Evolutionary conservation across 176 grass and related monocot species (phyloP).

Genomic region (Poa pratensis): DNA sequence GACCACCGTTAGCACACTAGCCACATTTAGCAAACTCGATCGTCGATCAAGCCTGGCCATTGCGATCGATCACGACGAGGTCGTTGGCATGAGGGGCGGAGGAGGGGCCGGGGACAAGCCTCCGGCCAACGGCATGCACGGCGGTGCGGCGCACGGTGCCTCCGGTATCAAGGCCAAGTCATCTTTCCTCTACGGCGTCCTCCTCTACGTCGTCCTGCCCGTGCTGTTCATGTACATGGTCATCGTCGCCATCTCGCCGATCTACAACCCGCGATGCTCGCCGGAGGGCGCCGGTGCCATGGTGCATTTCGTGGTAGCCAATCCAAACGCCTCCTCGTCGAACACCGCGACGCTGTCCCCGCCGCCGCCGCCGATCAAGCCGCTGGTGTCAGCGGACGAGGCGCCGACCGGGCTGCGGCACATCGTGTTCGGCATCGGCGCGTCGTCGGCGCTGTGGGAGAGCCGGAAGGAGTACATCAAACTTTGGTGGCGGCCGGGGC

Average conservation of each 20-base stretch:
- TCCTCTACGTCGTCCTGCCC: conserved; percentile 57
- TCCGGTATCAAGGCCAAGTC: conserved; percentile 34
- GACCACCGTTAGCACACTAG: conserved; percentile 22
- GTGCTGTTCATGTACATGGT: conserved; percentile 56
- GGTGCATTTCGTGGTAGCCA: conserved; percentile 43
- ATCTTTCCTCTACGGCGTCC: conserved; percentile 44
- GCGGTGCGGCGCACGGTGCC: conserved; percentile 27
- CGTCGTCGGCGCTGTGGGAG: conserved; percentile 78
- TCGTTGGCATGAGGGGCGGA: conserved; percentile 53
- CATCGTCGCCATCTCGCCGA: conserved; percentile 40
- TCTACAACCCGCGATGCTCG: conserved; percentile 43
- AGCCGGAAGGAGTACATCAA: conserved; percentile 94
- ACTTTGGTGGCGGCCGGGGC: conserved; percentile 80
- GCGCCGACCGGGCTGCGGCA: conserved; percentile 70
- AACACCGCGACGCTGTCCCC: background rate
- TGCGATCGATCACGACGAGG: conserved; percentile 29
- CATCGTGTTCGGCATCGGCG: conserved; percentile 94
- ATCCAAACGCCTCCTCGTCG: conserved; percentile 6
- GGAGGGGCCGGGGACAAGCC: conserved; percentile 54
- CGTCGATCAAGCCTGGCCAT: conserved; percentile 45
- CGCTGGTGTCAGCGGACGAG: conserved; percentile 37
- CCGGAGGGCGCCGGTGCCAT: conserved; percentile 14
- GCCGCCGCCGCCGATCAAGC: background rate
- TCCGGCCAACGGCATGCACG: conserved; percentile 47
- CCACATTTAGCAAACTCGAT: conserved; percentile 50